These are phyloP conservation scores for Yamadazyma taylorii DNA, from an alignment of 1,139 yeast genomes.

Conservation along the genomic window DNA sequence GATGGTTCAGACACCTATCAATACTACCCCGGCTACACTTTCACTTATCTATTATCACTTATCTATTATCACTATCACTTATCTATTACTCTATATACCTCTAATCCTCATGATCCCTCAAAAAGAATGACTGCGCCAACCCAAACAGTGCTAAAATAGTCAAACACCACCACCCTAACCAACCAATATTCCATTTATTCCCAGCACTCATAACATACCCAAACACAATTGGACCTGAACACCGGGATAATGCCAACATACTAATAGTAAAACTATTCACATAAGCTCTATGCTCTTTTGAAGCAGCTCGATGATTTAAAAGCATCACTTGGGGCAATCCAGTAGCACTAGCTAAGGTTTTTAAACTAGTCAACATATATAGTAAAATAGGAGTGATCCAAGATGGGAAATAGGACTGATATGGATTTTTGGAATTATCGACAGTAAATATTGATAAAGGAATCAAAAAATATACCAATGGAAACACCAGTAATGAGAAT, in stretches of 20 bases:
- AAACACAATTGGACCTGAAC: constrained; percentile 58
- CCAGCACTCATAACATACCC: constrained; percentile 55
- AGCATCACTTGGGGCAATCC: constrained; percentile 21
- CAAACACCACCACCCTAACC: constrained; percentile 53
- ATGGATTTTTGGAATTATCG: constrained; percentile 17
- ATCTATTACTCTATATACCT: not conserved
- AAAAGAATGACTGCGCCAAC: constrained; percentile 27
- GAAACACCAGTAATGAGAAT: constrained; percentile 41
- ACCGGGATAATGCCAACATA: constrained; percentile 54
- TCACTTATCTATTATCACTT: too few species aligned
- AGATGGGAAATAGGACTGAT: constrained; percentile 24
- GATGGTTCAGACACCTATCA: too few species aligned
- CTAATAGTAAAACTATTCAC: constrained; percentile 51
- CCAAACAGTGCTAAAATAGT: constrained; percentile 37
- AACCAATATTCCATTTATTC: constrained; percentile 38
- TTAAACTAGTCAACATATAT: constrained; percentile 25
- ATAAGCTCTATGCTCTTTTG: constrained; percentile 48
- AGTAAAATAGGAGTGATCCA: constrained; percentile 25
- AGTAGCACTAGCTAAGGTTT: constrained; percentile 35
- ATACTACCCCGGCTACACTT: too few species aligned
- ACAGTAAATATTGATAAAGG: constrained; percentile 51
- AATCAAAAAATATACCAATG: constrained; percentile 47
- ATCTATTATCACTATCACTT: not conserved
- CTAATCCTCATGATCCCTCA: constrained; percentile 22
- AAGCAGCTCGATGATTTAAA: constrained; percentile 48